Conservation (phyloP, 352 stramenopile genomes). For the Globisporangium cederbergense region DNA sequence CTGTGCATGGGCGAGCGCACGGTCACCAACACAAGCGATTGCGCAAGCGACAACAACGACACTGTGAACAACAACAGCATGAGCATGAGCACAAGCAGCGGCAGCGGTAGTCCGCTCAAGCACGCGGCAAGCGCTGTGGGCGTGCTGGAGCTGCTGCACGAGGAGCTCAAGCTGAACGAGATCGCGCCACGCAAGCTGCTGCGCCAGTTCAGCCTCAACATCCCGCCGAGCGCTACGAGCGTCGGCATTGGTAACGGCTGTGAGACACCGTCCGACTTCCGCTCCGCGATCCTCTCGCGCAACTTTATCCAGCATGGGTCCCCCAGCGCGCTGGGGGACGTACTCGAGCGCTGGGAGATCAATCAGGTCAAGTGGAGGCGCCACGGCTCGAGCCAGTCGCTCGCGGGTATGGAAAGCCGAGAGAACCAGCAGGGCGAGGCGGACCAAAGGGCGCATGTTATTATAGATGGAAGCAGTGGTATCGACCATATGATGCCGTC, state of each 20-base stretch:
- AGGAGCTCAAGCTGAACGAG: constrained; percentile 57
- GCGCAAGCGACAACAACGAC: neutral
- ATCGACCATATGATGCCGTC: neutral
- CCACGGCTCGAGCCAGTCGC: constrained; percentile 15
- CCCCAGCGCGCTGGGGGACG: constrained; percentile 36
- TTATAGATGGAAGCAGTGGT: constrained; percentile 8
- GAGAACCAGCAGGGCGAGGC: neutral
- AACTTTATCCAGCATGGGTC: constrained; percentile 27
- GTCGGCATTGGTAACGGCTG: neutral
- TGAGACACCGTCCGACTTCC: constrained; percentile 8
- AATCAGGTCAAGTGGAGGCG: constrained; percentile 56
- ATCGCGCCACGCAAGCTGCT: constrained; percentile 64
- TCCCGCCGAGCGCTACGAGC: constrained; percentile 34
- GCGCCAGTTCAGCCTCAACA: constrained; percentile 78
- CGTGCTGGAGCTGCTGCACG: constrained; percentile 48
- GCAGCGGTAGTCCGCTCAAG: constrained; percentile 20
- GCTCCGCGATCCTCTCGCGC: constrained; percentile 11
- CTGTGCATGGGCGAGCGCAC: neutral
- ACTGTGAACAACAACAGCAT: constrained; percentile 5
- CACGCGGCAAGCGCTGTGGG: constrained; percentile 21
- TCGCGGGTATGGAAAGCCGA: neutral
- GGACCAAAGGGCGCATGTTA: neutral
- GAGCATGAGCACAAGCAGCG: constrained; percentile 3
- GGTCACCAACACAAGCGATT: neutral
- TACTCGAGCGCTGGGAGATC: constrained; percentile 53